A percentile compares a stretch with the other conserved stretches of the same genome.
These are phyloP conservation scores for Xylariaceae sp. DNA, from an alignment of 2,329 filamentous ascomycete species.

Conservation along the genomic window DNA sequence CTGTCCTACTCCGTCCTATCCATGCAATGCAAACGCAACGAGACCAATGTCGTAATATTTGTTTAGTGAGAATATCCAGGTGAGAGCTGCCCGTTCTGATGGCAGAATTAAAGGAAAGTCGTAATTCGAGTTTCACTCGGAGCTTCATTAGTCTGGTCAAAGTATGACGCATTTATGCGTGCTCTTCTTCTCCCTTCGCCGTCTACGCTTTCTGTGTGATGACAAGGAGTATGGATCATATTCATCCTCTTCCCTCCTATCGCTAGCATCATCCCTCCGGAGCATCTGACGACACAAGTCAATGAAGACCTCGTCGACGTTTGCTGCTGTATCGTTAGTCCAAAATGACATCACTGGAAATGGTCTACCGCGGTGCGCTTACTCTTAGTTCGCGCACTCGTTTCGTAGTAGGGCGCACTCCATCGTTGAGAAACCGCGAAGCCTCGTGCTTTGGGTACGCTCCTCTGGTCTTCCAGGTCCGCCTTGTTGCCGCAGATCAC, in stretches of 20 bases:
- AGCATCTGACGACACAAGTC: constrained; percentile 83
- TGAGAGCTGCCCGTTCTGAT: too few relatives aligned
- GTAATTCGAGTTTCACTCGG: too few relatives aligned
- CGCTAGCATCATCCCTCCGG: constrained; percentile 58
- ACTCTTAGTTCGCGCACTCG: constrained; percentile 74
- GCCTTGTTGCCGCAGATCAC: constrained; percentile 92
- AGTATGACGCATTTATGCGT: constrained; percentile 43
- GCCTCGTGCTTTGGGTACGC: constrained; percentile 71
- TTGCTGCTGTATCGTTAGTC: constrained; percentile 44
- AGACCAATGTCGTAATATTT: too few relatives aligned
- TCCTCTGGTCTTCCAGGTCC: constrained; percentile 81
- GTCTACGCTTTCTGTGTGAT: constrained; percentile 27
- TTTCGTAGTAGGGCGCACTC: constrained; percentile 89
- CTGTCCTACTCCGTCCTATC: too few relatives aligned
- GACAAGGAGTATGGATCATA: constrained; percentile 35
- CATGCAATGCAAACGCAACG: too few relatives aligned
- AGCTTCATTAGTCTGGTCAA: constrained; percentile 23
- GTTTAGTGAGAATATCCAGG: too few relatives aligned
- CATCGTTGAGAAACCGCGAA: constrained; percentile 84
- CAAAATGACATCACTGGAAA: background rate
- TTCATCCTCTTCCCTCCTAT: constrained; percentile 37
- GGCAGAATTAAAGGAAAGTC: too few relatives aligned
- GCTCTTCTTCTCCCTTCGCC: constrained; percentile 29
- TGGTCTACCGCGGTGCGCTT: constrained; percentile 21
- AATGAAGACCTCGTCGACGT: constrained; percentile 86